These are phyloP conservation scores for Dactylellina drechsleri DNA, from an alignment of 2,329 filamentous ascomycete genomes.

Conservation along the genomic window DNA sequence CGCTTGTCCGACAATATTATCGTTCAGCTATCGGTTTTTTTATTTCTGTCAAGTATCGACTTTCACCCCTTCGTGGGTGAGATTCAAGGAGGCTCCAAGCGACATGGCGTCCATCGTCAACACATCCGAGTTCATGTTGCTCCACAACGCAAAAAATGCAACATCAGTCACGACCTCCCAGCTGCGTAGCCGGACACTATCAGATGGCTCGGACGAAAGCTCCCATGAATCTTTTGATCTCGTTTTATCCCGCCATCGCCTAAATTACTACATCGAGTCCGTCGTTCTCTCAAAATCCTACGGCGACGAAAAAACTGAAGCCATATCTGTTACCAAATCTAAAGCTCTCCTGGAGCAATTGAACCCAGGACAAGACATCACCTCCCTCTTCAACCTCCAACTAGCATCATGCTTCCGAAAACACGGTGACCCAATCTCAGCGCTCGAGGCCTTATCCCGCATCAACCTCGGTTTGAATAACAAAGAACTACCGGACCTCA, in stretches of 20 bases:
- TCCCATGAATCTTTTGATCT: slow-evolving; percentile 29
- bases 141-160: slow-evolving; percentile 50
- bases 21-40: no score
- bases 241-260: slow-evolving; percentile 6
- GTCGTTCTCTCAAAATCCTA: slow-evolving; percentile 15
- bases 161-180: slow-evolving; percentile 24
- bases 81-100: slow-evolving; percentile 3
- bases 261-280: slow-evolving; percentile 34
- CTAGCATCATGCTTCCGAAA: slow-evolving; percentile 18
- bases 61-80: no score
- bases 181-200: slow-evolving; percentile 21
- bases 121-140: slow-evolving; percentile 39
- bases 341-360: slow-evolving; percentile 16
- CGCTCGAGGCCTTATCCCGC: neutral
- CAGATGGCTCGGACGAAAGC: slow-evolving; percentile 15
- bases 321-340: neutral
- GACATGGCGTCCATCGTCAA: slow-evolving; percentile 42
- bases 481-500: slow-evolving; percentile 13
- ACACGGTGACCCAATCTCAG: neutral
- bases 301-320: slow-evolving; percentile 6
- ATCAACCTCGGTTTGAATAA: slow-evolving; percentile 1
- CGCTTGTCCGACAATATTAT: no score
- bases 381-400: neutral
- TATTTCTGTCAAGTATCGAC: no score
- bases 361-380: slow-evolving; percentile 18